Conservation (phyloP, 768 basidiomycete species). For the Dacryopinax primogenitus region DNA sequence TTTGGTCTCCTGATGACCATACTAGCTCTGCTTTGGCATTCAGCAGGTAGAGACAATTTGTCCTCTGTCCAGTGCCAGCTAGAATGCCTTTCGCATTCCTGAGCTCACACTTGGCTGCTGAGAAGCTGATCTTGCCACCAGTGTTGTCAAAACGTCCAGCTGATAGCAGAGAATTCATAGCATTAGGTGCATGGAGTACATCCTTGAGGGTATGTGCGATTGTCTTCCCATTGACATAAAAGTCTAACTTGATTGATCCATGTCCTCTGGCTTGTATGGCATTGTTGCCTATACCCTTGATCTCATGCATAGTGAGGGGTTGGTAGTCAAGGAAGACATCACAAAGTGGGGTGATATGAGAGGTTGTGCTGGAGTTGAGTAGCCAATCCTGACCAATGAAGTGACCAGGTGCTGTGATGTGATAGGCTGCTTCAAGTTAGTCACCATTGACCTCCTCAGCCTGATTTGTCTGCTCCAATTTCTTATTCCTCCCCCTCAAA, state of each 20-base stretch:
- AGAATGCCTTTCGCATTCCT: neutral
- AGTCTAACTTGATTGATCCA: neutral
- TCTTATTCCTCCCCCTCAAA: slow-evolving; percentile 12
- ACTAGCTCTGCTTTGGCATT: neutral
- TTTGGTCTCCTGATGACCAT: neutral
- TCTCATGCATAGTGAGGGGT: neutral
- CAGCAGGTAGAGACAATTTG: neutral
- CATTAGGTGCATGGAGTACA: slow-evolving; percentile 7
- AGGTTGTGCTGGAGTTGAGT: neutral
- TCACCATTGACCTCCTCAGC: neutral
- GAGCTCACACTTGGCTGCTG: neutral
- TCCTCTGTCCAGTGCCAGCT: neutral
- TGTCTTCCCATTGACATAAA: slow-evolving; percentile 2
- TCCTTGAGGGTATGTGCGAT: slow-evolving; percentile 49
- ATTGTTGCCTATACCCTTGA: slow-evolving; percentile 1
- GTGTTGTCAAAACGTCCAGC: neutral
- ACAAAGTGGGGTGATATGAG: neutral
- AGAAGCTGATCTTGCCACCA: neutral
- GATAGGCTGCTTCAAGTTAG: neutral
- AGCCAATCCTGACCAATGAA: neutral
- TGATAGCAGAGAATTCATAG: neutral
- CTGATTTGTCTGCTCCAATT: neutral
- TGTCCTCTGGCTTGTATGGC: neutral
- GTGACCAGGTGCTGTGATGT: neutral
- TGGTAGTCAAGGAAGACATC: neutral